Evolutionary conservation across 495 filamentous ascomycete species (phyloP).

Genomic region (Haplographium delicatum): DNA sequence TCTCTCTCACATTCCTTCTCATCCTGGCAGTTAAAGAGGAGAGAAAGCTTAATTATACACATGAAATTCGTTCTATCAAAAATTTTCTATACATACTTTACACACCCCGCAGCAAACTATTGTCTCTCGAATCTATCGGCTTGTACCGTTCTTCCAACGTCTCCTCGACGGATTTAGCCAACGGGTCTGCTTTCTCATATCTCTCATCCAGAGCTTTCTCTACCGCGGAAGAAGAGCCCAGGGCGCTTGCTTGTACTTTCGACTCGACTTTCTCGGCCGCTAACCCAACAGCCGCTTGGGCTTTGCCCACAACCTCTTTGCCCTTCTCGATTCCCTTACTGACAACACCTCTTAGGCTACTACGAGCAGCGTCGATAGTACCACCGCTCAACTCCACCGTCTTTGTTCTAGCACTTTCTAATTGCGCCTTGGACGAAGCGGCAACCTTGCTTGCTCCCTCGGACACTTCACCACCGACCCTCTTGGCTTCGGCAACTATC

Average conservation of each 20-base stretch:
- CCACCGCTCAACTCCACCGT: conserved; percentile 9
- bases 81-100: conserved; percentile 16
- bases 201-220: conserved; percentile 43
- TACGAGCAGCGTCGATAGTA: conserved; percentile 28
- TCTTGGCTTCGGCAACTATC: conserved; percentile 12
- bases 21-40: no score
- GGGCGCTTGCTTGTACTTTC: conserved; percentile 9
- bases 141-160: conserved; percentile 42
- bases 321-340: conserved; percentile 30
- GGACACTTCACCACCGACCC: conserved; percentile 11
- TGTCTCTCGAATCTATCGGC: conserved; percentile 37
- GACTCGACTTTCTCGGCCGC: conserved; percentile 27
- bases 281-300: conserved; percentile 28
- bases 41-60: no score
- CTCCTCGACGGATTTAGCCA: conserved; percentile 38
- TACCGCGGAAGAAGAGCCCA: conserved; percentile 29
- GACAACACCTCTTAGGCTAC: conserved; percentile 27
- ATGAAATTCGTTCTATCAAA: no score
- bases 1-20: no score
- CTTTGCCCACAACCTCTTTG: conserved; percentile 27
- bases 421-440: conserved; percentile 6
- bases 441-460: conserved; percentile 8
- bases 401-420: conserved; percentile 4
- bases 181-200: conserved; percentile 33
- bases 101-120: conserved; percentile 30